A percentile compares a stretch with the other conserved stretches of the same genome.
Conservation (phyloP, 441 rosid genomes). For the Erysimum cheiri region DNA sequence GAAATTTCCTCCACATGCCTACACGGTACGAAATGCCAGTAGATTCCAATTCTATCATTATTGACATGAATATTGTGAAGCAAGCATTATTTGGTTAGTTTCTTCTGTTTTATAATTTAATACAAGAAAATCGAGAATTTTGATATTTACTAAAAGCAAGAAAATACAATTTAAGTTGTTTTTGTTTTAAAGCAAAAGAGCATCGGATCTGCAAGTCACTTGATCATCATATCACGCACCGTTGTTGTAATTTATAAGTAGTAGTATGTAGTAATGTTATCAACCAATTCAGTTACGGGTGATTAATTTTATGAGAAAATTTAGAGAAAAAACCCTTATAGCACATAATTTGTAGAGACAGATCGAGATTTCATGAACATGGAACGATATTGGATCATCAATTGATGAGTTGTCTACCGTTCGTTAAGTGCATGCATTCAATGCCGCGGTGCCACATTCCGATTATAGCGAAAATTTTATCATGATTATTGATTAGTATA, state of each 20-base stretch:
- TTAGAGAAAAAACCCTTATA: background rate
- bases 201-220: background rate
- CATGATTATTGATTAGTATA: conserved; percentile 1
- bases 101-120: background rate
- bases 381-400: conserved; percentile 20
- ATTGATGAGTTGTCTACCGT: conserved; percentile 32
- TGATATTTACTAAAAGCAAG: background rate
- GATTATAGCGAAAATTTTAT: background rate
- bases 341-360: too few species aligned
- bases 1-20: conserved; percentile 41
- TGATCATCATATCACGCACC: background rate
- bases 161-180: background rate
- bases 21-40: conserved; percentile 32
- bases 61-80: conserved; percentile 23
- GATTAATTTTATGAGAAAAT: background rate
- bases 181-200: background rate
- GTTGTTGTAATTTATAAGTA: too few species aligned
- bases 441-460: conserved; percentile 23
- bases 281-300: background rate
- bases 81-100: conserved; percentile 5
- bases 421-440: conserved; percentile 37
- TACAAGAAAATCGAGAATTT: background rate
- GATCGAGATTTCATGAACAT: background rate
- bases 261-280: too few species aligned
- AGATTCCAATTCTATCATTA: conserved; percentile 37